Evolutionary conservation across 257 asterid genomes (phyloP).

Genomic region (Plantago ovata): DNA sequence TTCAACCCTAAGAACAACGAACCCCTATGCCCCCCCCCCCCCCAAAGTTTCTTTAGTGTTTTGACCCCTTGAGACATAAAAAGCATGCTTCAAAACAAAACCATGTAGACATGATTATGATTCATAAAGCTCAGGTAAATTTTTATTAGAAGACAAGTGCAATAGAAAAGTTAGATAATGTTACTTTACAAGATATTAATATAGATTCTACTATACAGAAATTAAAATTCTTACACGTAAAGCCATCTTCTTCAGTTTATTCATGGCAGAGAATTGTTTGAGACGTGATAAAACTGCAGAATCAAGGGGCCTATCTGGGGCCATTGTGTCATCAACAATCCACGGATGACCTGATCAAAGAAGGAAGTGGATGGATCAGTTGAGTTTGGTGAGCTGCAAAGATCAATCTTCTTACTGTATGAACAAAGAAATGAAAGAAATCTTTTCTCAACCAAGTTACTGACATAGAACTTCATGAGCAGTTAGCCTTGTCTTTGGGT

Average conservation of each 20-base stretch:
- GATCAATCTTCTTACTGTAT: constrained; percentile 1
- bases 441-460: constrained; percentile 18
- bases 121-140: neutral
- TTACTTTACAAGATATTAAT: neutral
- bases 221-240: constrained; percentile 62
- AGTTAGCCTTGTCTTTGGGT: constrained; percentile 74
- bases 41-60: too few species aligned
- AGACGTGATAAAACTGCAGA: constrained; percentile 94
- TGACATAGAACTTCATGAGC: constrained; percentile 93
- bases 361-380: constrained; percentile 5
- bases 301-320: constrained; percentile 95
- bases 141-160: constrained; percentile 6
- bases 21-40: too few species aligned
- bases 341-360: constrained; percentile 77
- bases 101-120: neutral
- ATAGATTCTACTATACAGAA: constrained; percentile 10
- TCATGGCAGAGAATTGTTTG: constrained; percentile 96
- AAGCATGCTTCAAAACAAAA: too few species aligned
- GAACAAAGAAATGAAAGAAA: neutral
- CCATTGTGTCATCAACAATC: constrained; percentile 83
- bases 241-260: constrained; percentile 97
- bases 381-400: constrained; percentile 7
- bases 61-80: too few species aligned
- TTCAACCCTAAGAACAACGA: too few species aligned
- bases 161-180: neutral